Evolutionary conservation across 2,329 filamentous ascomycete species (phyloP), one percentile per base, ranked within the genome.

Genomic region (Curvularia lunata): DNA sequence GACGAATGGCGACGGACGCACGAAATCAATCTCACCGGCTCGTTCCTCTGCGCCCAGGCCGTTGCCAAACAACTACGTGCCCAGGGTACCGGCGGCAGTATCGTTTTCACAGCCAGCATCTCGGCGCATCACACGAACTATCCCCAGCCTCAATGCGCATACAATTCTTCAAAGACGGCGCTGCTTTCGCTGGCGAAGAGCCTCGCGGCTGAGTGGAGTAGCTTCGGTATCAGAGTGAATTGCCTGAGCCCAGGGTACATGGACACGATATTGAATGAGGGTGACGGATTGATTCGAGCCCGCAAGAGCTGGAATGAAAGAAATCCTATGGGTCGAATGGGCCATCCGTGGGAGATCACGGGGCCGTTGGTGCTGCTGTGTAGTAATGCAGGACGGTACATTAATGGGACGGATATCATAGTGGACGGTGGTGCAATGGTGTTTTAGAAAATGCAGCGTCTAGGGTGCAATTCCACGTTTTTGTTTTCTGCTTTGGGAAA

Each of bases 221-320:
- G 80, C 1, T 83, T 88, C 70, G 90, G 90, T 0, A 90, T 93
- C 59, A 77, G 88, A 2, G 86, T 90, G 5, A 92, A 93, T 65
- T 85, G 81, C 18, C 81, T 93, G 43, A 86, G 83, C 38, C 90
- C 90, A 0, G 90, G 90, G 0, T 92, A 92, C 66, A 91, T 92
- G 86, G 89, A 91, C 67, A 91, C 89, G 0, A 84, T 91, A 12
- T 75, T 92, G 47, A 92, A 91, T 67, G 86, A 86, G 58, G 87
- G 88, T 0, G 81, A 83, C 7, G 85, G 84, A 0, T 71, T 91
- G 46, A 80, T 80, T 10, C 79, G 80, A 37, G 82, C 82, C 37
- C 79, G 84, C 56, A 77, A 77, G 28, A 79, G 82, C 1, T 91
- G 88, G 88, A 79, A 79, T 21, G 77, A 76, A 32, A 78, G 86